Percentiles rank a stretch among this genome's conserved stretches.
Evolutionary conservation across 1,284 basidiomycete species (phyloP).

Genomic region (Lentinus polychrous): DNA sequence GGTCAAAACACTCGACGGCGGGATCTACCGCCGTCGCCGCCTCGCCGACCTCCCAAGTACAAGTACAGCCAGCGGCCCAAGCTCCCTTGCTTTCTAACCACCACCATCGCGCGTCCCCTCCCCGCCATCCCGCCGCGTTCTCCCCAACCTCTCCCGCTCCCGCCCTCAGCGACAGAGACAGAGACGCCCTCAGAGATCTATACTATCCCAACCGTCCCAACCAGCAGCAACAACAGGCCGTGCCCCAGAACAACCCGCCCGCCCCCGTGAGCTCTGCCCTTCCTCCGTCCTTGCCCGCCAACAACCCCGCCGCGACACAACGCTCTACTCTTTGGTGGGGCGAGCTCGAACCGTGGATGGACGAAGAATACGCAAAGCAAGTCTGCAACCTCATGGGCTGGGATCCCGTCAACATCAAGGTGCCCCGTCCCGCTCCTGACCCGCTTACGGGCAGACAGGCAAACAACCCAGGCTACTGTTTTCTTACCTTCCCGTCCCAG

Average conservation of each 20-base stretch:
- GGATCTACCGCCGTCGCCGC: constrained; percentile 12
- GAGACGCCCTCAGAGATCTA: constrained; percentile 19
- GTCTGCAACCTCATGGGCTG: constrained; percentile 75
- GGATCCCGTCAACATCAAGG: constrained; percentile 66
- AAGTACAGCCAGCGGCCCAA: constrained; percentile 19
- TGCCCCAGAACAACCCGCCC: constrained; percentile 13
- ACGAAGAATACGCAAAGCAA: constrained; percentile 82
- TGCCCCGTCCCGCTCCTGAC: constrained; percentile 59
- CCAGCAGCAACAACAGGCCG: constrained; percentile 19
- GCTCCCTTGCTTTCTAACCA: constrained; percentile 23
- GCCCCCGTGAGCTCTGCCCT: constrained; percentile 18
- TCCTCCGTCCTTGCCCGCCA: constrained; percentile 22
- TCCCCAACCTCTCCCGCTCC: constrained; percentile 17
- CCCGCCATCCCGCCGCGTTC: constrained; percentile 23
- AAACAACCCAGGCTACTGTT: constrained; percentile 81
- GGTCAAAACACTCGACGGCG: constrained; percentile 15
- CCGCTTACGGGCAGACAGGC: constrained; percentile 53
- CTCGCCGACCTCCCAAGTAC: constrained; percentile 19
- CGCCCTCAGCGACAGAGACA: constrained; percentile 22
- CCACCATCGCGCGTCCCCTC: constrained; percentile 22
- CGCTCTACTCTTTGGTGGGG: constrained; percentile 65
- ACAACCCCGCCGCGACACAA: constrained; percentile 18
- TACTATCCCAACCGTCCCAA: constrained; percentile 19
- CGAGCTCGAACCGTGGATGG: constrained; percentile 87
- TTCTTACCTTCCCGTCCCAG: constrained; percentile 75